phyloP scores from a whole-genome alignment of 1,284 basidiomycete genomes.

The Leccinum fallax region DNA sequence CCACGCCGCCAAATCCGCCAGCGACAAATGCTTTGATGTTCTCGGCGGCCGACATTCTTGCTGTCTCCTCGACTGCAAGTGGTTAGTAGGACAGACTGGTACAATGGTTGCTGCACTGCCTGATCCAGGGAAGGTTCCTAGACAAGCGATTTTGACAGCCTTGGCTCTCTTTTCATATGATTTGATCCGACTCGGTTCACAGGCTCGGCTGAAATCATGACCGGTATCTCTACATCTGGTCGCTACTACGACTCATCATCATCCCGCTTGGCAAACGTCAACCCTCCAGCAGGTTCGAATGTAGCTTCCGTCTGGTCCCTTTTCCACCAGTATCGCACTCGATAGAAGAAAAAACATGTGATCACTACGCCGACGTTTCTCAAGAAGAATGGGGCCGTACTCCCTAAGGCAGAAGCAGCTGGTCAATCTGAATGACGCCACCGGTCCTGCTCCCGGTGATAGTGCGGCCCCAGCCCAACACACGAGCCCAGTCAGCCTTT shows the following conservation, averaged over 20 bases:
- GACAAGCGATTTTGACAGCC: constrained; percentile 22
- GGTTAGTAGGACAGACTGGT: constrained; percentile 6
- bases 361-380: constrained; percentile 55
- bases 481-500: constrained; percentile 73
- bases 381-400: constrained; percentile 66
- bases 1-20: constrained; percentile 75
- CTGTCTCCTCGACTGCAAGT: constrained; percentile 20
- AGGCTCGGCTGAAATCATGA: neutral
- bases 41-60: constrained; percentile 50
- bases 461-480: constrained; percentile 82
- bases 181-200: constrained; percentile 9
- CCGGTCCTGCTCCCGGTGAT: constrained; percentile 71
- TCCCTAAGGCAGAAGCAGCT: constrained; percentile 81
- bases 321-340: constrained; percentile 64
- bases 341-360: constrained; percentile 74
- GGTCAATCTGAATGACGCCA: constrained; percentile 89
- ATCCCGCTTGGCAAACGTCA: constrained; percentile 53
- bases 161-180: constrained; percentile 21
- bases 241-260: constrained; percentile 47
- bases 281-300: constrained; percentile 79
- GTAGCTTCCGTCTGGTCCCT: constrained; percentile 78
- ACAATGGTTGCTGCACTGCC: constrained; percentile 19
- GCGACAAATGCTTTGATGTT: constrained; percentile 66
- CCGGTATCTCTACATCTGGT: neutral
- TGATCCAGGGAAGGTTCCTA: neutral